phyloP scores from a whole-genome alignment of 1,284 basidiomycete genomes.

The Phlebopus sp. region DNA sequence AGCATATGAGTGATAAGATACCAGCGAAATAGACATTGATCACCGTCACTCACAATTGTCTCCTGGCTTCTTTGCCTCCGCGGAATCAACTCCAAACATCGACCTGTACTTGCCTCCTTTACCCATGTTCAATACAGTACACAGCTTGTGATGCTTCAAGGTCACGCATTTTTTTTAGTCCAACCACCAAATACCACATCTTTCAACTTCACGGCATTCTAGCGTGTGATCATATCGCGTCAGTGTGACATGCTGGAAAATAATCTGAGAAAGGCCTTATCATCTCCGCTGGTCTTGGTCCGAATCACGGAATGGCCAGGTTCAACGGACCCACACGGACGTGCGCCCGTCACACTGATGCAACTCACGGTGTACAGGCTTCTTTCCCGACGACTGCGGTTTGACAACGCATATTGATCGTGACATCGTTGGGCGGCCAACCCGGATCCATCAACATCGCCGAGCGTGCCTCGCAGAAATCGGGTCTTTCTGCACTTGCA shows the following conservation, averaged over 20 bases:
- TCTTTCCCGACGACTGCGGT: background rate
- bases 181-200: too few species aligned
- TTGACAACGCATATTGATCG: conserved; percentile 3
- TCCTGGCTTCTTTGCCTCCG: conserved; percentile 15
- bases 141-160: too few species aligned
- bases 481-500: background rate
- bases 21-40: conserved; percentile 20
- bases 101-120: background rate
- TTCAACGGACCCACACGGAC: too few species aligned
- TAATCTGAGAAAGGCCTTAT: too few species aligned
- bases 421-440: background rate
- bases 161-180: too few species aligned
- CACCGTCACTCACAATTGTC: conserved; percentile 1
- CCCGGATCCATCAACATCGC: background rate
- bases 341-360: too few species aligned
- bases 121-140: background rate
- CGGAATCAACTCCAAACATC: conserved; percentile 16
- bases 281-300: conserved; percentile 1
- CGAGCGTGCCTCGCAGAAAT: conserved; percentile 9
- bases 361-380: background rate
- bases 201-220: too few species aligned
- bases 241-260: too few species aligned
- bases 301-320: conserved; percentile 1
- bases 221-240: too few species aligned
- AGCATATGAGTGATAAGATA: conserved; percentile 23